phyloP scores from a whole-genome alignment of 257 asterid species.

The Leonotis leonurus region DNA sequence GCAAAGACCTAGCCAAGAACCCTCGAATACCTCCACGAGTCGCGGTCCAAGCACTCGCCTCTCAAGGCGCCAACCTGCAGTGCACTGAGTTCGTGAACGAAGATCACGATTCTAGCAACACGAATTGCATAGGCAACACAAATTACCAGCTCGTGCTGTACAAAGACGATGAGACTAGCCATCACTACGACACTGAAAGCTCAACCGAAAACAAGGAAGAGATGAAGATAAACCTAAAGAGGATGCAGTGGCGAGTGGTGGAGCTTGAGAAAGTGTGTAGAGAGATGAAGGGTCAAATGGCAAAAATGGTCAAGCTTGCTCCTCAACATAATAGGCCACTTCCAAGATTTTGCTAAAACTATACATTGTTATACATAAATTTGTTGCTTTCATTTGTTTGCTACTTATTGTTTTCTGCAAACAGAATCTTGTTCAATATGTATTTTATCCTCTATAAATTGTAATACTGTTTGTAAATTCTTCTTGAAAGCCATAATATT shows the following conservation, averaged over 20 bases:
- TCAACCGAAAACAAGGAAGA: slow-evolving; percentile 23
- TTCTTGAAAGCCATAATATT: neutral
- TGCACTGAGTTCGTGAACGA: neutral
- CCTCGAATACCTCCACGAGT: slow-evolving; percentile 75
- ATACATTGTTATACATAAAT: no score
- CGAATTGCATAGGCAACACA: neutral
- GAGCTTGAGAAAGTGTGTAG: slow-evolving; percentile 67
- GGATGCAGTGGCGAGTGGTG: slow-evolving; percentile 64
- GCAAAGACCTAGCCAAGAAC: slow-evolving; percentile 78
- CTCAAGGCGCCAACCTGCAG: slow-evolving; percentile 33
- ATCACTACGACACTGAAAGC: slow-evolving; percentile 4
- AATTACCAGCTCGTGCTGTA: slow-evolving; percentile 31
- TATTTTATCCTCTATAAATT: neutral
- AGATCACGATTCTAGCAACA: neutral
- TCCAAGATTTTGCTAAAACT: slow-evolving; percentile 61
- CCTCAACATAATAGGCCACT: slow-evolving; percentile 38
- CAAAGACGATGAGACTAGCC: slow-evolving; percentile 17
- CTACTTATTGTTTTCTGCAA: slow-evolving; percentile 4
- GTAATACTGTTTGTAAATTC: slow-evolving; percentile 17
- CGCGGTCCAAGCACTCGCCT: slow-evolving; percentile 56
- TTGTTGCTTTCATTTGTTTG: slow-evolving; percentile 7
- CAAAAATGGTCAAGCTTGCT: slow-evolving; percentile 42
- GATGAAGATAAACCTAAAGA: slow-evolving; percentile 42
- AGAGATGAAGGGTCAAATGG: slow-evolving; percentile 71
- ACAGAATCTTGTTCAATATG: slow-evolving; percentile 12